phyloP scores from a whole-genome alignment of 2,329 filamentous ascomycete species.

The Exophiala sp. region DNA sequence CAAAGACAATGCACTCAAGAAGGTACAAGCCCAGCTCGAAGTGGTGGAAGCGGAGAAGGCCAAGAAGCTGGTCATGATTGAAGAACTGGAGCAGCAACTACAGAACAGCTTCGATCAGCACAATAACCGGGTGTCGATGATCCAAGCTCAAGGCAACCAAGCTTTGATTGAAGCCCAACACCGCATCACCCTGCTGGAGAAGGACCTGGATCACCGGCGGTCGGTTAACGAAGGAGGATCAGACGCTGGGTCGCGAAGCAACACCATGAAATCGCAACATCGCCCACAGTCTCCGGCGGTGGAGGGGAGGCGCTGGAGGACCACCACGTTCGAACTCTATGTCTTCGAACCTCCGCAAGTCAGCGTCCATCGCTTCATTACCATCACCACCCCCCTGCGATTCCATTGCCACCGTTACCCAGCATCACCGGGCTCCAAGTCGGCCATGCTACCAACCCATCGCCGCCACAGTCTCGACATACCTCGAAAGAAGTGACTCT shows the following conservation, averaged over 20 bases:
- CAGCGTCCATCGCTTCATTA: slow-evolving; percentile 70
- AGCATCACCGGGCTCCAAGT: slow-evolving; percentile 45
- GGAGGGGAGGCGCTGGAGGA: slow-evolving; percentile 34
- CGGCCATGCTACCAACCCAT: slow-evolving; percentile 48
- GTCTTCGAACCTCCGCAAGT: slow-evolving; percentile 74
- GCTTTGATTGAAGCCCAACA: slow-evolving; percentile 73
- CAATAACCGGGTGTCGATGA: slow-evolving; percentile 79
- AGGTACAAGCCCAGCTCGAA: slow-evolving; percentile 44
- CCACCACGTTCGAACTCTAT: slow-evolving; percentile 53
- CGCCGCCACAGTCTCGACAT: slow-evolving; percentile 61
- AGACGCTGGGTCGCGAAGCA: slow-evolving; percentile 22
- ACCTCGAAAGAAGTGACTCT: slow-evolving; percentile 68
- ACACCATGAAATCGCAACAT: slow-evolving; percentile 27
- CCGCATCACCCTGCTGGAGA: slow-evolving; percentile 57
- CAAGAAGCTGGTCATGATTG: slow-evolving; percentile 85
- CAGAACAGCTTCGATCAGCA: slow-evolving; percentile 93
- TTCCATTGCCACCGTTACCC: slow-evolving; percentile 89
- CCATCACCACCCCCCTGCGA: slow-evolving; percentile 91
- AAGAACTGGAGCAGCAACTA: slow-evolving; percentile 94
- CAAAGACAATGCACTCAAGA: slow-evolving; percentile 42
- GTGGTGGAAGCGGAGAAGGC: slow-evolving; percentile 62
- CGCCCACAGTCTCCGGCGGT: slow-evolving; percentile 42
- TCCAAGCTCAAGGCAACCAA: slow-evolving; percentile 66
- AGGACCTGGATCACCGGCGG: slow-evolving; percentile 49
- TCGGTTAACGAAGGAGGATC: slow-evolving; percentile 49